Evolutionary conservation across 331 rosid genomes (phyloP), one percentile per base, ranked within the genome.

Genomic region (Saraca asoca): DNA sequence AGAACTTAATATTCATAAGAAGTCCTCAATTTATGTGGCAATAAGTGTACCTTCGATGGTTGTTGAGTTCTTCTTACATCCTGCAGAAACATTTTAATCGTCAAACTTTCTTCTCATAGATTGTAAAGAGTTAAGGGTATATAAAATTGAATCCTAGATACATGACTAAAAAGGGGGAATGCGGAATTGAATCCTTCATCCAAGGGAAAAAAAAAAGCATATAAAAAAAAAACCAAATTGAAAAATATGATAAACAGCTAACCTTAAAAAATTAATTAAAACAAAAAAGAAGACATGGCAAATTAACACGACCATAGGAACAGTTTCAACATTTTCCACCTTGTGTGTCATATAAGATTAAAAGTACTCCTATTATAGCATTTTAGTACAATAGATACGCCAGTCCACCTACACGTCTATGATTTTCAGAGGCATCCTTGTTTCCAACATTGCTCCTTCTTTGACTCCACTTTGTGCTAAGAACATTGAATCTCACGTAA

Each of bases 31-130:
- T 52, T 42, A 33, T 33, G 57, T 12, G 31, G 37, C 29, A 18
- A 45, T 49, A 50, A 2, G 53, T 73, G 42, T 74, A 88, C 97
- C 95, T 91, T 88, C 52, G 92, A 63, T 51, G 88, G 83, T 54
- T 78, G 80, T 51, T 83, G 83, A 13, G 62, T 74, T 14, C 70
- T 58, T 54, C 20, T 68, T 65, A 12, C 44, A 68, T 74, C 83
- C 92, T 85, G 83, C 79, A 66, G 53, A 34, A 80, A 58, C 35
- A 46, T 29, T 59, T 17, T 54, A 58, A 61, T 44, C 35, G 55
- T 54, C 66, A 82, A 42, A 57, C 53, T 24, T 24, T 3, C 6
- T 66, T 44, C 35, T 64, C 46, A 29, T 45, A 41, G 33, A 55
- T 18, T 67, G 63, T 15, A 71, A 42, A 20, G 39, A 33, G 63